A percentile compares a stretch with the other conserved stretches of the same genome.
These are phyloP conservation scores for Pezicula radicicola DNA, from an alignment of 2,329 filamentous ascomycete genomes.

Conservation along the genomic window DNA sequence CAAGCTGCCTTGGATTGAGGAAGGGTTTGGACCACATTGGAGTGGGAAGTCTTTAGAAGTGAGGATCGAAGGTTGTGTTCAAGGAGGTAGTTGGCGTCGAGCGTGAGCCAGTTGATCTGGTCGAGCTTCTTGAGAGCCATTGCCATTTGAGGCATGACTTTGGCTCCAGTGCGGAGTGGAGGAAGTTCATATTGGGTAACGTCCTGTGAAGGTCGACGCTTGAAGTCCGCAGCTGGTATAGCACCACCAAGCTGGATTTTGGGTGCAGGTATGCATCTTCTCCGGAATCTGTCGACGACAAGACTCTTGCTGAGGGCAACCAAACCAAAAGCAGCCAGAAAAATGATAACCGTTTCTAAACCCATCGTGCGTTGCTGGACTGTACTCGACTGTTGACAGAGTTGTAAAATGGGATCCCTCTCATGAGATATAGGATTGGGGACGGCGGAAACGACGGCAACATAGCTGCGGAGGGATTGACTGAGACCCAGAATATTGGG, in stretches of 20 bases:
- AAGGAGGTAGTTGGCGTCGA: conserved; percentile 42
- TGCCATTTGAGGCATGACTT: conserved; percentile 31
- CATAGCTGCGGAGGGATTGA: neutral
- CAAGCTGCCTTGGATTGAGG: conserved; percentile 42
- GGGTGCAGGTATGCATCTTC: neutral
- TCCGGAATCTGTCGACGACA: neutral
- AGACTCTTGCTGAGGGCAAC: neutral
- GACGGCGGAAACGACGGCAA: neutral
- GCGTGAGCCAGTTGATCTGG: conserved; percentile 42
- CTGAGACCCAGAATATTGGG: neutral
- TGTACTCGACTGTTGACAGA: neutral
- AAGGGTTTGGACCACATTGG: conserved; percentile 41
- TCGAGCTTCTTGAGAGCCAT: conserved; percentile 46
- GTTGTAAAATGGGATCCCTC: neutral
- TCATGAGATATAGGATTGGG: neutral
- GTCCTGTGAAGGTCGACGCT: conserved; percentile 3
- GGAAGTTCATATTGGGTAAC: conserved; percentile 19
- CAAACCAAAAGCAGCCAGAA: neutral
- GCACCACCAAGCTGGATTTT: neutral
- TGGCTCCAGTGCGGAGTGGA: conserved; percentile 11
- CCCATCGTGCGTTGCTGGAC: neutral
- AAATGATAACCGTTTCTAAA: neutral
- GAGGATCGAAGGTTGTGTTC: conserved; percentile 38
- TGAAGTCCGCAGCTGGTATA: neutral
- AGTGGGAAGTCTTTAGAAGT: conserved; percentile 34